Conservation (phyloP, 2,329 filamentous ascomycete genomes). For the Verticillium nonalfalfae region DNA sequence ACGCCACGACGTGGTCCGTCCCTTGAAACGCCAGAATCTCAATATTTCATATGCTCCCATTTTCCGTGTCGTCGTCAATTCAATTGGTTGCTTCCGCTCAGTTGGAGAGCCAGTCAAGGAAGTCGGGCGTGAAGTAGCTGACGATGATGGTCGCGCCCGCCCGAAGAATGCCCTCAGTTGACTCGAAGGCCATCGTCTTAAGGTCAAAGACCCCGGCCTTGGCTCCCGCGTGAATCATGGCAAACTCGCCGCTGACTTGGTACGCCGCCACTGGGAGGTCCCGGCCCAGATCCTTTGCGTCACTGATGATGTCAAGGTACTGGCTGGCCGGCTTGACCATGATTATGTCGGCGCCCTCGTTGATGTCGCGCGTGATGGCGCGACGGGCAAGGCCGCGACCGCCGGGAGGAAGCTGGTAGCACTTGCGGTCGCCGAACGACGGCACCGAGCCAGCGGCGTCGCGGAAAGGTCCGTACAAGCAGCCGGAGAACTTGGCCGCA, state of each 20-base stretch:
- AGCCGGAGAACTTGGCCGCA: conserved; percentile 95
- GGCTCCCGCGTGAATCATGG: conserved; percentile 94
- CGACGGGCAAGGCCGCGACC: conserved; percentile 86
- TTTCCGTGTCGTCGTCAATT: neutral
- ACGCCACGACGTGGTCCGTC: neutral
- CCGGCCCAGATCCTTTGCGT: conserved; percentile 88
- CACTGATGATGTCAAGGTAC: conserved; percentile 95
- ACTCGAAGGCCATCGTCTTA: conserved; percentile 91
- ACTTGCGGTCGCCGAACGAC: conserved; percentile 88
- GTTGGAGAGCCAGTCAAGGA: conserved; percentile 59
- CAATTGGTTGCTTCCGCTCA: conserved; percentile 20
- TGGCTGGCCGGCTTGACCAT: conserved; percentile 98
- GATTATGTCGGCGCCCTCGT: conserved; percentile 93
- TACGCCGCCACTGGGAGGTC: conserved; percentile 93
- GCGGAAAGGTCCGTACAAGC: conserved; percentile 93
- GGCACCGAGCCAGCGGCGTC: conserved; percentile 89
- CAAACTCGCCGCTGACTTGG: conserved; percentile 94
- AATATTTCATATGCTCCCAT: neutral
- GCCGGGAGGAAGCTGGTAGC: conserved; percentile 93
- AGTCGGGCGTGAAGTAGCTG: conserved; percentile 87
- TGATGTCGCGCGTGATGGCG: conserved; percentile 84
- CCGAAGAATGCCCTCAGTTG: conserved; percentile 85
- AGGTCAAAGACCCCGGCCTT: conserved; percentile 96
- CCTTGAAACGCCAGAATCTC: neutral
- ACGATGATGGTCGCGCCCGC: conserved; percentile 91